Evolutionary conservation across 2,329 filamentous ascomycete genomes (phyloP).

Genomic region (Beauveria varroae): DNA sequence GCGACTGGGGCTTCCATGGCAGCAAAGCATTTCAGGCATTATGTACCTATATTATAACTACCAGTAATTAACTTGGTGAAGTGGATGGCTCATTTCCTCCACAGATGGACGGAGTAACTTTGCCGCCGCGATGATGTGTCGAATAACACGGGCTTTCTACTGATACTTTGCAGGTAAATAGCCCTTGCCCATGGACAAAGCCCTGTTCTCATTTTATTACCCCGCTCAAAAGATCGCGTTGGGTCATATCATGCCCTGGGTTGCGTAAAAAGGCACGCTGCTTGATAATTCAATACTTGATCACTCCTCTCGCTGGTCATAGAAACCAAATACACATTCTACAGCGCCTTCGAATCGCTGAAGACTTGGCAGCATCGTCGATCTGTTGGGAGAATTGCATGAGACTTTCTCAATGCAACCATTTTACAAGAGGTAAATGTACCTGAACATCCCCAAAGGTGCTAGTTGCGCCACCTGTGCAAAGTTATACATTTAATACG

Average conservation of each 20-base stretch:
- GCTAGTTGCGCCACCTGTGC: slow-evolving; percentile 1
- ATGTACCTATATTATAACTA: not conserved
- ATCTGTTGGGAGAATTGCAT: not conserved
- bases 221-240: slow-evolving; percentile 2
- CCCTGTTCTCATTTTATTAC: not conserved
- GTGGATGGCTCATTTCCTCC: too few species aligned
- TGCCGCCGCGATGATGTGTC: not conserved
- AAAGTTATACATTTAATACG: not conserved
- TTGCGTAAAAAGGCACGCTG: not conserved
- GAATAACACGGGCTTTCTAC: not conserved
- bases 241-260: not conserved
- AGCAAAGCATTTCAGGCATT: not conserved
- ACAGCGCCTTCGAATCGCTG: not conserved
- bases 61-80: too few species aligned
- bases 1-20: not conserved
- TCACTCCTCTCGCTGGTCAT: too few species aligned
- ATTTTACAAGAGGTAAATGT: not conserved
- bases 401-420: not conserved
- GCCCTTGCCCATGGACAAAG: not conserved
- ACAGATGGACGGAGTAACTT: not conserved
- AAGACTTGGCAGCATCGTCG: not conserved
- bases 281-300: not conserved
- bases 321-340: not conserved
- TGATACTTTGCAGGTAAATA: not conserved
- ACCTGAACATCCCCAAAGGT: not conserved